These are phyloP conservation scores for Xylaria sp. DNA, from an alignment of 2,329 filamentous ascomycete species.

Conservation along the genomic window DNA sequence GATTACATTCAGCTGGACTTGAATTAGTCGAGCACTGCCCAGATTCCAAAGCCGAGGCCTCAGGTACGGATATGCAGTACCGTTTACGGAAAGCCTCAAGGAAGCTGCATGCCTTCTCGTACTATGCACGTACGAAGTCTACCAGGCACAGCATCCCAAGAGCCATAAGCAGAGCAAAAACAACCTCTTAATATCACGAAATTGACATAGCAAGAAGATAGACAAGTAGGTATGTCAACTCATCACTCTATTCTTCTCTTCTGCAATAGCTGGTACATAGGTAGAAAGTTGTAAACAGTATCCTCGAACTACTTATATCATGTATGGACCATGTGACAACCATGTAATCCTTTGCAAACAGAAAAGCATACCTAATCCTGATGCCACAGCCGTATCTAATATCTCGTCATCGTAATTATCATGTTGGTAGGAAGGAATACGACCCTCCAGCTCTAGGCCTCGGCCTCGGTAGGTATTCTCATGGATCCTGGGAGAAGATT, in stretches of 20 bases:
- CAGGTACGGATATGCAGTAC: neutral
- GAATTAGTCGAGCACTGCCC: no score
- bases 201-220: no score
- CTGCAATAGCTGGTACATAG: no score
- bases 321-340: neutral
- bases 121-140: no score
- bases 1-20: neutral
- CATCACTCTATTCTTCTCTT: no score
- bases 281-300: no score
- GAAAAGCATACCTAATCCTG: slow-evolving; percentile 3
- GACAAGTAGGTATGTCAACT: no score
- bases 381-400: slow-evolving; percentile 13
- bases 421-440: slow-evolving; percentile 6
- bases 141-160: no score
- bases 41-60: neutral
- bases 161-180: no score
- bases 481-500: neutral
- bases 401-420: slow-evolving; percentile 19
- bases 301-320: neutral
- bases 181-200: no score
- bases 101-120: no score
- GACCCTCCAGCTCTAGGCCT: slow-evolving; percentile 6
- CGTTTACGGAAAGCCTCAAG: no score
- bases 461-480: neutral
- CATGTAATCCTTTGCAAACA: slow-evolving; percentile 1